These are phyloP conservation scores for Exophiala phaeomuriformis DNA, from an alignment of 2,329 filamentous ascomycete species.

Conservation along the genomic window DNA sequence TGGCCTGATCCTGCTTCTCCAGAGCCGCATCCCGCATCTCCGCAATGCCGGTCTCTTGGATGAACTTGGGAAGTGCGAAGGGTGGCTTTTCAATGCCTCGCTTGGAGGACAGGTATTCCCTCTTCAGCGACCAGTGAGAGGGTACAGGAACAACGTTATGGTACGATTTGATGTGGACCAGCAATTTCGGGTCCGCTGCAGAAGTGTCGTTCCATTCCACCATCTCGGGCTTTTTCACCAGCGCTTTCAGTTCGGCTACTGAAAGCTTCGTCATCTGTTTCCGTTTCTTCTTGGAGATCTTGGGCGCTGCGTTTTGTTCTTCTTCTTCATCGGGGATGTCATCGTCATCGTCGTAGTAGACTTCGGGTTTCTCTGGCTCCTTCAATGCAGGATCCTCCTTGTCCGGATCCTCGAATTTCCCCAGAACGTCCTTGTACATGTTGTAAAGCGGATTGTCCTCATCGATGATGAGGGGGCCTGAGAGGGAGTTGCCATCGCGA, in stretches of 20 bases:
- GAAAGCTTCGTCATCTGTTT: conserved; percentile 89
- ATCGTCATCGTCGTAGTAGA: conserved; percentile 76
- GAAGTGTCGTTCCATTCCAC: conserved; percentile 97
- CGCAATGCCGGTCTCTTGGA: conserved; percentile 91
- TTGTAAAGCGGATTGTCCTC: conserved; percentile 71
- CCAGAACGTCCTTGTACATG: conserved; percentile 75
- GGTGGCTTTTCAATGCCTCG: conserved; percentile 92
- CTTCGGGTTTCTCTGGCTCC: conserved; percentile 70
- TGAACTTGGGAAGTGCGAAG: conserved; percentile 90
- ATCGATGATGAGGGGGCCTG: conserved; percentile 43
- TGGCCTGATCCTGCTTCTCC: conserved; percentile 89
- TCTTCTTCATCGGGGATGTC: conserved; percentile 79
- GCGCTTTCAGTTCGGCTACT: conserved; percentile 87
- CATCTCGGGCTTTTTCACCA: conserved; percentile 83
- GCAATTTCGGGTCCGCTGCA: conserved; percentile 75
- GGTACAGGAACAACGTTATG: conserved; percentile 94
- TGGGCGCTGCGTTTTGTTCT: conserved; percentile 58
- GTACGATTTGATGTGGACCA: conserved; percentile 91
- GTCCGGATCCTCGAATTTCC: conserved; percentile 63
- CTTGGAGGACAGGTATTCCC: conserved; percentile 95
- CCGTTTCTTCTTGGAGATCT: conserved; percentile 87
- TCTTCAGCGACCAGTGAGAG: conserved; percentile 87
- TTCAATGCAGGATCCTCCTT: conserved; percentile 58
- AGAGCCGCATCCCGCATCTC: conserved; percentile 97
- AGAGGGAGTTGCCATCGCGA: conserved; percentile 44